Base-by-base conservation (phyloP, 768 basidiomycete genomes). In the Leccinum imitatum region DNA sequence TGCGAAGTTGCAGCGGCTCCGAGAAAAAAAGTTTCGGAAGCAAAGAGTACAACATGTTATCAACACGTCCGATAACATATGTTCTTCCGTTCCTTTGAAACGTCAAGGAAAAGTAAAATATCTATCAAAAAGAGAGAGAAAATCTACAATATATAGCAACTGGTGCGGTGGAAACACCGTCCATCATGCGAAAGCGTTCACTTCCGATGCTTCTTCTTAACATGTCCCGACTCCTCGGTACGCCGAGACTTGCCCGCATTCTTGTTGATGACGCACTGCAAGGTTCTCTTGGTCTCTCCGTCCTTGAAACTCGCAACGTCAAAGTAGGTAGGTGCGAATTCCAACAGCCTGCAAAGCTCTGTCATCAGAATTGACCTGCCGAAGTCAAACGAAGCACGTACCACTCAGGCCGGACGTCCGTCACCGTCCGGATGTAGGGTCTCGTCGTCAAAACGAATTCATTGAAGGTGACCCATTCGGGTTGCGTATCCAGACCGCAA, bases 391-490 rank as follows among this genome's bases (percentile, higher is more conserved):
- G 10, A 41, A 54, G 11, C 8, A 76, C 81, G 48, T 69, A 92
- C 94, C 97, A 98, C 68, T 96, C 94, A 3, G 89, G 82, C 69
- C 83, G 80, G 57, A 96, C 83, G 56, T 94, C 93, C 0, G 95
- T 87, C 19, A 96, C 93, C 0, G 92, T 96, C 30, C 97, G 87
- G 69, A 99, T 95, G 69, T 90, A 98, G 60, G 84, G 87, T 52
- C 87, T 76, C 6, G 92, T 91, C 7, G 95, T 98, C 64, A 98
- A 76, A 10, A 98, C 93, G 66, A 98, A 99, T 75, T 96, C 95
- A 69, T 95, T 93, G 79, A 90, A 95, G 9, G 92, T 71, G 3
- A 95, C 92, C 94, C 93, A 95, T 66, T 95, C 93, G 3, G 95
- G 95, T 59, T 88, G 87, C 11, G 84, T 84, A 62, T 93, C 91